Evolutionary conservation across 2,329 filamentous ascomycete species (phyloP), one percentile per base, ranked within the genome.

Genomic region (Escovopsis weberi): DNA sequence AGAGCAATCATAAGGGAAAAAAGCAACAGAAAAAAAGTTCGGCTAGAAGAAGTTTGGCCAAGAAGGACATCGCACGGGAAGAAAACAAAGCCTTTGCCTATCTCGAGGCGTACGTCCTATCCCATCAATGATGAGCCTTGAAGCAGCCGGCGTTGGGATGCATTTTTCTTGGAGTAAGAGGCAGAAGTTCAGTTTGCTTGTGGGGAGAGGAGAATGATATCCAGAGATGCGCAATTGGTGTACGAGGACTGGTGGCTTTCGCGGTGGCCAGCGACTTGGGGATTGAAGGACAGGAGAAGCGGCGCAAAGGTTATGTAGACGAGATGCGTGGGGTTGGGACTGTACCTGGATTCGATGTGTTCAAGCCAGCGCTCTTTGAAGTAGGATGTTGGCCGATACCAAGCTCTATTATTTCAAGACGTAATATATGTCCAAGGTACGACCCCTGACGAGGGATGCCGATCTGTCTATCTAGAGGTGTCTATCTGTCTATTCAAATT

Each of bases 121-220:
- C 19, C 19, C 19, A 12, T 11, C 9, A 18, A 42, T 37, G 15
- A 39, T 41, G 34, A 38, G 33, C 33, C 30, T 42, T 19, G 38
- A 30, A 18, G 34, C 38, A 23, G 19, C 34, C 33, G n/a, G 18
- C 33, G 23, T 43, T 36, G 19, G 33, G 40, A 18, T 48, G 43
- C 46, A 50, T 44, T 41, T 42, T 18, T 44, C 42, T 39, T 37
- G 40, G 55, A 58, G 54, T 58, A 53, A 44, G 49, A 49, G 49
- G 46, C 41, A 50, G 23, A 23, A 23, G 23, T 23, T 23, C 23
- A 23, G 23, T 32, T 32, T 32, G 8, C 4, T 32, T 32, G 28
- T 39, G 49, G 47, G 49, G 50, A 47, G 50, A 47, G 40, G 44
- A 49, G 48, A 52, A 37, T 45, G 49, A 43, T 43, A 48, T 44